A percentile compares a stretch with the other conserved stretches of the same genome.
Evolutionary conservation across 2,329 filamentous ascomycete genomes (phyloP).

Genomic region (Drechslerella coelobrocha): DNA sequence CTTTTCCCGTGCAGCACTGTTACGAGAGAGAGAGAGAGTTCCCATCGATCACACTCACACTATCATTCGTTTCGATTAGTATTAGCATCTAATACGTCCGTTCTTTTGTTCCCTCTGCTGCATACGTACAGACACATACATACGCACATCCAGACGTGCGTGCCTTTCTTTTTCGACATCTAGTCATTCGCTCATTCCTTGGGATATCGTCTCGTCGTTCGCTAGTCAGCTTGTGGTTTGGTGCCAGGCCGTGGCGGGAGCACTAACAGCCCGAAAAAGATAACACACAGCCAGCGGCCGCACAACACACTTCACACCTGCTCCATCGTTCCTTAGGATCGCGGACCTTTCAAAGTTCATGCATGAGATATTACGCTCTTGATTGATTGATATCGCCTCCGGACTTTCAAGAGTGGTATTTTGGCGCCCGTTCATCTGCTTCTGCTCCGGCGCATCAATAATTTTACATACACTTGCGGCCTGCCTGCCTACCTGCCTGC

Average conservation of each 20-base stretch:
- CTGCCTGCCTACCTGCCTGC: neutral
- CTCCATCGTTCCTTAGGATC: conserved; percentile 35
- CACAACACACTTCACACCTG: conserved; percentile 14
- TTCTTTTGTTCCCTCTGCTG: neutral
- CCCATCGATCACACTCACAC: neutral
- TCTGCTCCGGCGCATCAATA: conserved; percentile 7
- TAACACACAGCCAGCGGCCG: conserved; percentile 9
- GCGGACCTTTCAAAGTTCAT: conserved; percentile 26
- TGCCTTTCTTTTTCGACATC: conserved; percentile 32
- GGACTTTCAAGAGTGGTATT: conserved; percentile 6
- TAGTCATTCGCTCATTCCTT: conserved; percentile 37
- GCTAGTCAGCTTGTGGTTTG: conserved; percentile 3
- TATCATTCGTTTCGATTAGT: neutral
- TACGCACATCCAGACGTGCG: too few relatives aligned
- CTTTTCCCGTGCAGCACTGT: conserved; percentile 30
- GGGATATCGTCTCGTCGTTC: neutral
- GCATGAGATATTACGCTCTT: conserved; percentile 16
- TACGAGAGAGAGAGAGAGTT: too few relatives aligned
- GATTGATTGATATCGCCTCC: conserved; percentile 9
- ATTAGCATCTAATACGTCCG: neutral
- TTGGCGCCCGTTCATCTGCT: conserved; percentile 10
- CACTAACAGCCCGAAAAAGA: conserved; percentile 1
- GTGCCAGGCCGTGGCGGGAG: conserved; percentile 1
- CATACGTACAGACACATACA: too few relatives aligned
- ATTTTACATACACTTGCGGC: conserved; percentile 7